phyloP scores from a whole-genome alignment of 2,329 filamentous ascomycete species.

The Scedosporium minutisporum region DNA sequence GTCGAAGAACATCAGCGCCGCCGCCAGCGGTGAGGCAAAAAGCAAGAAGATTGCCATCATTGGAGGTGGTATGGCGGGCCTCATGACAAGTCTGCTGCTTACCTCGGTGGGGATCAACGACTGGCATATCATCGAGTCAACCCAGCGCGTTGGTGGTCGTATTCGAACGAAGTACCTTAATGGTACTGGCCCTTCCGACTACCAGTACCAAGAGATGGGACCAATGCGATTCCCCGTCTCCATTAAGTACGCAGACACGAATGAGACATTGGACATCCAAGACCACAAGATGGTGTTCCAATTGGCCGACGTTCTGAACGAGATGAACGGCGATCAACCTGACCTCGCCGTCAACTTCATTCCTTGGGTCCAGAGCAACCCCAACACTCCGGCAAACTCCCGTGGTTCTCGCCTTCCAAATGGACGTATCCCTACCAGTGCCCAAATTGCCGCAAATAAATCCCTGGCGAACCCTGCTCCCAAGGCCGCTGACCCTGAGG shows the following conservation, averaged over 20 bases:
- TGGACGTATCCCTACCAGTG: conserved; percentile 41
- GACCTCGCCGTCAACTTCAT: conserved; percentile 50
- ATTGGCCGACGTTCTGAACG: conserved; percentile 49
- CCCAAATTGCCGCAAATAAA: conserved; percentile 35
- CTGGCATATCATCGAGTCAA: conserved; percentile 52
- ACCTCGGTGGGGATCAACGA: conserved; percentile 46
- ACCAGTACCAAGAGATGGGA: conserved; percentile 59
- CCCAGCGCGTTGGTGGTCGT: conserved; percentile 50
- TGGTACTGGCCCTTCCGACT: conserved; percentile 45
- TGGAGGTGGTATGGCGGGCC: conserved; percentile 55
- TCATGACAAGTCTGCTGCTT: conserved; percentile 47
- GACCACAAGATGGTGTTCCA: conserved; percentile 59
- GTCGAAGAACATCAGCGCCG: conserved; percentile 25
- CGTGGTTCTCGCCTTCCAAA: conserved; percentile 35
- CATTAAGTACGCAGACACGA: conserved; percentile 38
- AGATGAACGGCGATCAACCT: conserved; percentile 41
- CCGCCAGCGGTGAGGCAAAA: conserved; percentile 45
- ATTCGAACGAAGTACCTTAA: conserved; percentile 55
- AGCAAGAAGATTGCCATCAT: conserved; percentile 51
- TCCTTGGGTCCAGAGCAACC: conserved; percentile 46
- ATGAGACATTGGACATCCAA: conserved; percentile 47
- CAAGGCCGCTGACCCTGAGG: conserved; percentile 2
- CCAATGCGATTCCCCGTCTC: conserved; percentile 55
- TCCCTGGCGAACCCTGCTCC: conserved; percentile 20
- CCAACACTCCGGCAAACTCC: conserved; percentile 43